phyloP scores from a whole-genome alignment of 106 monocot genomes.

The Apostasia shenzhenica region DNA sequence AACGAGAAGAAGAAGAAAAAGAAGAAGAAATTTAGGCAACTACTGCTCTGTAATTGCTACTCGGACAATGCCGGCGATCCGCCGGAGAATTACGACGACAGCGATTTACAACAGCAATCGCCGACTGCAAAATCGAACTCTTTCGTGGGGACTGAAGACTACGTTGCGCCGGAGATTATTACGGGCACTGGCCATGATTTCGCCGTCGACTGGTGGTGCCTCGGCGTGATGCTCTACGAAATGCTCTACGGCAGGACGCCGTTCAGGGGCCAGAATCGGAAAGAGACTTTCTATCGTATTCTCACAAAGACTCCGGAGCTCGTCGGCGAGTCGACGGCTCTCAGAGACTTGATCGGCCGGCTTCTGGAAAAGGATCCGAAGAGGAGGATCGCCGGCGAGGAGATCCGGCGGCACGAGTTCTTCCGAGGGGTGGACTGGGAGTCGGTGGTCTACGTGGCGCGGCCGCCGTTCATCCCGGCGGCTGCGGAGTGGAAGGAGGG shows the following conservation, averaged over 20 bases:
- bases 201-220: conserved; percentile 92
- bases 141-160: conserved; percentile 97
- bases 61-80: conserved; percentile 24
- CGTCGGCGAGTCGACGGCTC: conserved; percentile 56
- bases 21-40: neutral
- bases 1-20: neutral
- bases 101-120: neutral
- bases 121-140: conserved; percentile 67
- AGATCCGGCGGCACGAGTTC: conserved; percentile 65
- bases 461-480: conserved; percentile 77
- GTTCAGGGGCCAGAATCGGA: conserved; percentile 69
- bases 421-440: conserved; percentile 75
- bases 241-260: conserved; percentile 94
- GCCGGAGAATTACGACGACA: conserved; percentile 12
- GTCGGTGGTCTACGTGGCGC: conserved; percentile 28
- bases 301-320: conserved; percentile 50
- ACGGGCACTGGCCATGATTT: conserved; percentile 71
- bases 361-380: conserved; percentile 78
- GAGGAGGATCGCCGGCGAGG: conserved; percentile 35
- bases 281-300: conserved; percentile 81
- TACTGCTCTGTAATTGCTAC: conserved; percentile 7
- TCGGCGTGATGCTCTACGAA: conserved; percentile 93
- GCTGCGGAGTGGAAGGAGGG: conserved; percentile 6
- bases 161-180: conserved; percentile 92
- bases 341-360: conserved; percentile 52